Percentiles rank a stretch among this genome's conserved stretches.
Evolutionary conservation across 768 basidiomycete species (phyloP).

Genomic region (Lactifluus hygrophoroides): DNA sequence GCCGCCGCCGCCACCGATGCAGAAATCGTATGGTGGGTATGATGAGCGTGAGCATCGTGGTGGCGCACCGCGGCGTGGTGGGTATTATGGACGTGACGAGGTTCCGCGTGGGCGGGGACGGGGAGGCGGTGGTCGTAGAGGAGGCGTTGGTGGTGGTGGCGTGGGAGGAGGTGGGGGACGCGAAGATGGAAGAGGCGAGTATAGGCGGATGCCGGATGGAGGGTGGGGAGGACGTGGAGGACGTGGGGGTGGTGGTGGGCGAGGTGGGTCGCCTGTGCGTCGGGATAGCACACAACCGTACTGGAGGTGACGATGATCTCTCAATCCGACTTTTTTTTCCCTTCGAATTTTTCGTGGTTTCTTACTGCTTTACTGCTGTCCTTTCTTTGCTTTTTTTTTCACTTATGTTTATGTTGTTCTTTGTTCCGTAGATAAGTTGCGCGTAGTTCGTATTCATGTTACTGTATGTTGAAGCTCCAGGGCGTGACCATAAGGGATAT

Average conservation of each 20-base stretch:
- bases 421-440: neutral
- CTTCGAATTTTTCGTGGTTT: neutral
- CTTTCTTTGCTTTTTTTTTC: neutral
- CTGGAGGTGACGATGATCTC: constrained; percentile 8
- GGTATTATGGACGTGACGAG: constrained; percentile 7
- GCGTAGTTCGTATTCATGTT: too few species aligned
- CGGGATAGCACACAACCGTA: constrained; percentile 2
- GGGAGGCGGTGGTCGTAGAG: neutral
- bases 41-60: constrained; percentile 7
- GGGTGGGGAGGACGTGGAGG: constrained; percentile 5
- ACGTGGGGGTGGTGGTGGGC: neutral
- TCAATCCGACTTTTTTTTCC: too few species aligned
- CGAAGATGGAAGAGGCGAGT: neutral
- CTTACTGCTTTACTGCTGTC: too few species aligned
- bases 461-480: too few species aligned
- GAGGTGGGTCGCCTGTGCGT: constrained; percentile 9
- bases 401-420: neutral
- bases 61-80: neutral
- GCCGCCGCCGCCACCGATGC: neutral
- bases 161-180: neutral
- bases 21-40: constrained; percentile 2
- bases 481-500: too few species aligned
- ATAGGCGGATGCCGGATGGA: constrained; percentile 6
- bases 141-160: neutral
- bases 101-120: neutral